phyloP scores from a whole-genome alignment of 495 filamentous ascomycete species.

The Aeminium ludgeri region DNA sequence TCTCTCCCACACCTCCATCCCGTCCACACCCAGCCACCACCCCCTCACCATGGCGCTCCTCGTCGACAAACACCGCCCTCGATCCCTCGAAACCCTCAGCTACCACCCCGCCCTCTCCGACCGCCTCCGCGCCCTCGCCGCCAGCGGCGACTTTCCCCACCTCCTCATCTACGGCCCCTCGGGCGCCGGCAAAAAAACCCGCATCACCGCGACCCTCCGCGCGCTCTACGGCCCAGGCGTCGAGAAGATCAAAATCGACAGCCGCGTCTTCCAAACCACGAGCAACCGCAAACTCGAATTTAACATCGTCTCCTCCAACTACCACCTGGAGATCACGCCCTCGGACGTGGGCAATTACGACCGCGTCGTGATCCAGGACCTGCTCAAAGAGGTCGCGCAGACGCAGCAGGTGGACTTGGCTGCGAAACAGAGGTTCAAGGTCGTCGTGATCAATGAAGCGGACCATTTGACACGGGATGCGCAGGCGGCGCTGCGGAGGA shows the following conservation, averaged over 20 bases:
- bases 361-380: slow-evolving; percentile 83
- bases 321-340: slow-evolving; percentile 95
- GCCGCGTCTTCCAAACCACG: slow-evolving; percentile 85
- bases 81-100: slow-evolving; percentile 66
- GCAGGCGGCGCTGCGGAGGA: slow-evolving; percentile 82
- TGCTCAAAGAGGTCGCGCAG: slow-evolving; percentile 94
- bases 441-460: slow-evolving; percentile 98
- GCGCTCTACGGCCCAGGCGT: slow-evolving; percentile 22
- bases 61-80: slow-evolving; percentile 89
- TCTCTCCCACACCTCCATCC: not conserved
- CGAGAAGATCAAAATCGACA: slow-evolving; percentile 30
- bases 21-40: not conserved
- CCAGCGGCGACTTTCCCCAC: slow-evolving; percentile 93
- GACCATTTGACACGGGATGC: slow-evolving; percentile 88
- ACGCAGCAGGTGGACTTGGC: slow-evolving; percentile 89
- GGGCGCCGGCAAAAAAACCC: slow-evolving; percentile 92
- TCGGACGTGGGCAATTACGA: slow-evolving; percentile 96
- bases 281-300: slow-evolving; percentile 91
- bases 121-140: slow-evolving; percentile 72
- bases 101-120: slow-evolving; percentile 83
- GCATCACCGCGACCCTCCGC: slow-evolving; percentile 63
- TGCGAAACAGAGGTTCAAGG: slow-evolving; percentile 87
- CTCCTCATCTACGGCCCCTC: slow-evolving; percentile 92
- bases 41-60: slow-evolving; percentile 53
- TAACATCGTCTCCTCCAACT: slow-evolving; percentile 89